These are phyloP conservation scores for Chaetoceros muelleri DNA, from an alignment of 108 stramenopile genomes.

Conservation along the genomic window DNA sequence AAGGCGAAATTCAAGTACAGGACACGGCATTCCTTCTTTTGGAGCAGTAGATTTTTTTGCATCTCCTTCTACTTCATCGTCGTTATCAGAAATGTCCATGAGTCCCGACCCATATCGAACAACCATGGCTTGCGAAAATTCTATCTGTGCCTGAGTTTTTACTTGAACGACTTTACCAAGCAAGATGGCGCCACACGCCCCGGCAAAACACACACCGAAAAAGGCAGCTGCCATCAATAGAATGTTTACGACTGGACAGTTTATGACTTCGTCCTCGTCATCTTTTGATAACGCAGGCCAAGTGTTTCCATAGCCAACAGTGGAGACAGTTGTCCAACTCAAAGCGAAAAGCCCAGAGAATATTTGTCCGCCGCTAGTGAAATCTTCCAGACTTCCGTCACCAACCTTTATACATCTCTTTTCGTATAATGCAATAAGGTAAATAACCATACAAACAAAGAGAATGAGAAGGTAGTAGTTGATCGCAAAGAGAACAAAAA, in stretches of 20 bases:
- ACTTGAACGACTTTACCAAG: slow-evolving; percentile 69
- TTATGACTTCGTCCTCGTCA: slow-evolving; percentile 23
- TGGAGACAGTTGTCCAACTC: slow-evolving; percentile 49
- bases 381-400: not conserved
- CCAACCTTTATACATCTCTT: not conserved
- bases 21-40: slow-evolving; percentile 27
- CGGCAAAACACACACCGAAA: slow-evolving; percentile 58
- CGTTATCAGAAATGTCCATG: slow-evolving; percentile 7
- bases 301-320: slow-evolving; percentile 49
- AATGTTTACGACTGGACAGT: slow-evolving; percentile 41
- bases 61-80: slow-evolving; percentile 13
- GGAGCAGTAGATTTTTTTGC: not conserved
- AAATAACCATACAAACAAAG: not conserved
- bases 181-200: slow-evolving; percentile 66
- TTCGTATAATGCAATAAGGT: not conserved
- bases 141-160: slow-evolving; percentile 55
- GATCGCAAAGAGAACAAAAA: not conserved
- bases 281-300: slow-evolving; percentile 46
- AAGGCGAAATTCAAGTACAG: slow-evolving; percentile 62
- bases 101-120: slow-evolving; percentile 62
- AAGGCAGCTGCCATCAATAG: slow-evolving; percentile 62
- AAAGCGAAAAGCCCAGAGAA: slow-evolving; percentile 60
- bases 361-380: not conserved
- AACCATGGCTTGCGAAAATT: slow-evolving; percentile 63
- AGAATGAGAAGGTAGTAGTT: not conserved